Evolutionary conservation across 495 filamentous ascomycete species (phyloP), one percentile per base, ranked within the genome.

Genomic region (Massariosphaeria phaeospora): DNA sequence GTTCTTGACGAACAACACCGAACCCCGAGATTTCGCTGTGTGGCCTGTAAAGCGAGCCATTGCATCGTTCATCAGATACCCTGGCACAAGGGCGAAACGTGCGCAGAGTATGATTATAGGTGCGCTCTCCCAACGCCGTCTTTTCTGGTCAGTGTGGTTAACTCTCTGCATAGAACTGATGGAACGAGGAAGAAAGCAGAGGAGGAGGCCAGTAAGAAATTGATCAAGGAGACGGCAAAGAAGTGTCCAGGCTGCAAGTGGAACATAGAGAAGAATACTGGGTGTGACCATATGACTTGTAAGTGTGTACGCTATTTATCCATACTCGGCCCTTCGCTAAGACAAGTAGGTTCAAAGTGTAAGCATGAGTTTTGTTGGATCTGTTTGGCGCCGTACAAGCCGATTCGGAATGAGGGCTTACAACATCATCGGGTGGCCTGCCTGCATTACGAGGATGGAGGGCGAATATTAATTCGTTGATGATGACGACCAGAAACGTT

Each of bases 81-180:
- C 1, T 76, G 71, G 72, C 73, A 76, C 48, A 39, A 52, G 23
- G 62, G 61, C 30, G 65, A 64, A 48, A 71, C 61, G 23, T 76
- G 73, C 55, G 58, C 44, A 15, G 55, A 73, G 56, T 71, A 67
- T 52, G 67, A 73, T 13, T 65, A 67, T 39, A 62, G 67, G 15
- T 48, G 43, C 8, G 47, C 11, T 34, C 8, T 1, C 6, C 21
- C 17, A 12, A 5, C 18, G 17, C 13, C 15, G 15, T 11, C 13
- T 3, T 12, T 29, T 29, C 11, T n/a, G 31, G 8, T 46, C 3
- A 20, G 6, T 6, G 9, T 23, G 31, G 42, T 17, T 4, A 11
- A 29, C 12, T n/a, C 15, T 5, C 23, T 45, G 6, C 49, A n/a
- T 20, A 57, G 59, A 17, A 63, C 54, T 9, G 48, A 57, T 35